Evolutionary conservation across 2,329 filamentous ascomycete species (phyloP), one percentile per base, ranked within the genome.

Genomic region (Ambrosiella xylebori): DNA sequence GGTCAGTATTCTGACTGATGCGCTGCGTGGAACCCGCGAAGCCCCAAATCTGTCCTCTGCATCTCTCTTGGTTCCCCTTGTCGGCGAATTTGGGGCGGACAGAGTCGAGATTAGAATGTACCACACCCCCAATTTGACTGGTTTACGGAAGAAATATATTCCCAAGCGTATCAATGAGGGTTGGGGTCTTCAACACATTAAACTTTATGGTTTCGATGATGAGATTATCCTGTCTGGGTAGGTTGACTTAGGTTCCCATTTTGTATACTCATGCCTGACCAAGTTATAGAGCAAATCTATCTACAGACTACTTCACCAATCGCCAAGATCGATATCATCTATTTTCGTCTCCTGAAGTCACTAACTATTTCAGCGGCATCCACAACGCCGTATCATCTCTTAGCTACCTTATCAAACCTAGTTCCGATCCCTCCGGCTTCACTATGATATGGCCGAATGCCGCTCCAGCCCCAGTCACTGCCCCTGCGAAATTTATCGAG

Each of bases 171-270:
- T 98, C 68, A 98, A 98, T 64, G 93, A 98, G 71, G 93, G 93
- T 15, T 98, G 93, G 93, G 93, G 93, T 1, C 71, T 98, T 61
- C 93, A 98, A 68, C 93, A 98, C 67, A 98, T 98, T 91, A 98
- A 98, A 76, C 75, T 98, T 0, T 98, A 98, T 65, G 93, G 93
- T 0, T 74, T 95, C 19, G 93, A 98, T 65, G 89, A 98, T 66
- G 89, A 95, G 69, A 85, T 98, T 59, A 91, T 98, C 63, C 80
- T 98, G 65, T 95, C 90, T 7, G 90, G 89, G 80, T 88, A 77
- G 62, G 73, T 59, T 57, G 35, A 11, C n/a, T 54, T 27, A 1
- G 35, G 2, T 11, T 6, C 7, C 5, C 4, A 11, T 38, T 1
- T 38, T 15, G 13, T 9, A 13, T n/a, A 57, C 17, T 54, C 64